Base-by-base conservation (phyloP, 805 yeast species). In the Saccharomycopsis sp. region DNA sequence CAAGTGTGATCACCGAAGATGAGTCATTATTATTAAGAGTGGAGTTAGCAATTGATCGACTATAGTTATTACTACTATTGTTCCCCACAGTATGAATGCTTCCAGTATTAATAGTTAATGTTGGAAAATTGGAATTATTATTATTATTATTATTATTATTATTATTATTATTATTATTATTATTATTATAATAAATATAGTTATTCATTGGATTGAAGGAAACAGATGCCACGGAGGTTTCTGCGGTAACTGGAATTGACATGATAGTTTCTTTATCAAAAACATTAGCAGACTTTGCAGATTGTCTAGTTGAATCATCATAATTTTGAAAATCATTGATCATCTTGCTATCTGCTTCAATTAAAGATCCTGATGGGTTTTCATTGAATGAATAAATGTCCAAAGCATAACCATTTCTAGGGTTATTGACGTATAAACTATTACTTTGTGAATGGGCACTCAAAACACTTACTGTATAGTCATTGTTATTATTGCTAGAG, bases 1-100 rank as follows among this genome's bases (percentile, higher is more conserved):
- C 49, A 21, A 46, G 30, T 2, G 49, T 46, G 8, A 46, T 40
- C 6, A 46, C 39, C 2, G 45, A 41, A 9, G 49, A 34, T 4
- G 45, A 40, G 21, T 46, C 49, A 31, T n/a, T n/a, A n/a, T n/a
- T n/a, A n/a, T n/a, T n/a, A n/a, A n/a, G n/a, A n/a, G n/a, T n/a
- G n/a, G n/a, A n/a, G n/a, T n/a, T n/a, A n/a, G n/a, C n/a, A n/a
- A n/a, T n/a, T n/a, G n/a, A n/a, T n/a, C n/a, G n/a, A n/a, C n/a
- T n/a, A n/a, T n/a, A n/a, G n/a, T n/a, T n/a, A n/a, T n/a, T n/a
- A n/a, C n/a, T n/a, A n/a, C n/a, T n/a, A n/a, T n/a, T n/a, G n/a
- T n/a, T n/a, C n/a, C n/a, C n/a, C n/a, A n/a, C n/a, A n/a, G n/a
- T n/a, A n/a, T n/a, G n/a, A n/a, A n/a, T n/a, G n/a, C n/a, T n/a